These are phyloP conservation scores for Astrephomene gubernaculifera DNA, from an alignment of 139 green algal genomes.

Conservation along the genomic window DNA sequence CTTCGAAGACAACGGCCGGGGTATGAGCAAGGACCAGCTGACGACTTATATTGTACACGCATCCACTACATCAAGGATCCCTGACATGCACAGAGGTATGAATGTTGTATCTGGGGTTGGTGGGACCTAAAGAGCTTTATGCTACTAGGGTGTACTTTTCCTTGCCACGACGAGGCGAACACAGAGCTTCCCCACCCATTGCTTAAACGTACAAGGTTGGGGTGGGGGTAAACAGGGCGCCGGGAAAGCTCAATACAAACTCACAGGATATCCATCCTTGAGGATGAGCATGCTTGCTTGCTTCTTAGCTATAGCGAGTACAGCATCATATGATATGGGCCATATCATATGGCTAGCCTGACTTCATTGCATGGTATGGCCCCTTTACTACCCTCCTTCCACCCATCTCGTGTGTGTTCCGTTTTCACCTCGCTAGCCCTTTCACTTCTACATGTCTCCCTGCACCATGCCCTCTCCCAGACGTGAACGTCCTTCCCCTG, in stretches of 20 bases:
- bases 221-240: not conserved
- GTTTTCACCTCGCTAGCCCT: not conserved
- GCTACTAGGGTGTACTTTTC: not conserved
- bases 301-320: too few species aligned
- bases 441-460: not conserved
- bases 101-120: not conserved
- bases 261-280: not conserved
- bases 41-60: not conserved
- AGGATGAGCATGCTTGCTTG: too few species aligned
- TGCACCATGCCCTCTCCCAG: too few species aligned
- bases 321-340: not conserved
- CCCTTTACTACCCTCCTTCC: not conserved
- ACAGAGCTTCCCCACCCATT: not conserved
- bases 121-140: not conserved
- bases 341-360: not conserved
- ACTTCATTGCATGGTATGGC: not conserved
- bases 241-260: not conserved
- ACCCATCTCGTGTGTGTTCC: not conserved
- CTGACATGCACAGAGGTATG: not conserved
- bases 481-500: constrained; percentile 15
- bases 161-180: not conserved
- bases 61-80: not conserved
- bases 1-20: constrained; percentile 17
- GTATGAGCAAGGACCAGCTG: not conserved
- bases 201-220: not conserved